Percentiles rank a stretch among this genome's conserved stretches.
phyloP scores from a whole-genome alignment of 257 asterid genomes.

The Penstemon davidsonii region DNA sequence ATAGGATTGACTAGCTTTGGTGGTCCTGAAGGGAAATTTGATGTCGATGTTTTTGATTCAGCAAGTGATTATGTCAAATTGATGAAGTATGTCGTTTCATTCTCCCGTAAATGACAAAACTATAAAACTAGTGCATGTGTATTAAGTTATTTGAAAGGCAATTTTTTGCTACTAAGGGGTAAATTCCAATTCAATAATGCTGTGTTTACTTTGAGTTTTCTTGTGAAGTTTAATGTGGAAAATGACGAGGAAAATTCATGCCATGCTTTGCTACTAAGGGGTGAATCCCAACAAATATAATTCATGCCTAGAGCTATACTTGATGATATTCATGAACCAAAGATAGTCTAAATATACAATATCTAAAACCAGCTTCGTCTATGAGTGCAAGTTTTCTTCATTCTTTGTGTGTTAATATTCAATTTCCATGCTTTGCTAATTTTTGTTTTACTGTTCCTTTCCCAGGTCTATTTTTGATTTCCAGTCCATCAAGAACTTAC shows the following conservation, averaged over 20 bases:
- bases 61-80: constrained; percentile 84
- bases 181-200: too few relatives aligned
- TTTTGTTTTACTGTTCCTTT: constrained; percentile 26
- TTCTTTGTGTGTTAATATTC: constrained; percentile 13
- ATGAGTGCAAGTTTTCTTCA: constrained; percentile 3
- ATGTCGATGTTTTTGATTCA: constrained; percentile 91
- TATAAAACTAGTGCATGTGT: not conserved
- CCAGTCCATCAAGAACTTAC: constrained; percentile 73
- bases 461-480: constrained; percentile 91
- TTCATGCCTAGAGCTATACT: too few relatives aligned
- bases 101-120: constrained; percentile 10
- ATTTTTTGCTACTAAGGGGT: constrained; percentile 1
- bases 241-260: too few relatives aligned
- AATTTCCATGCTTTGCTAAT: constrained; percentile 22
- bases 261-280: too few relatives aligned
- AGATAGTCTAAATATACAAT: not conserved
- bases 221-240: too few relatives aligned
- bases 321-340: too few relatives aligned
- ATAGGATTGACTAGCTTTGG: constrained; percentile 64
- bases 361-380: not conserved
- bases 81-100: constrained; percentile 79
- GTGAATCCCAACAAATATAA: too few relatives aligned
- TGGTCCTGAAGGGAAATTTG: constrained; percentile 88
- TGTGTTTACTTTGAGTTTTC: too few relatives aligned
- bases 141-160: constrained; percentile 5